Evolutionary conservation across 352 stramenopile species (phyloP), one percentile per base, ranked within the genome.

Genomic region (Globisporangium solare): DNA sequence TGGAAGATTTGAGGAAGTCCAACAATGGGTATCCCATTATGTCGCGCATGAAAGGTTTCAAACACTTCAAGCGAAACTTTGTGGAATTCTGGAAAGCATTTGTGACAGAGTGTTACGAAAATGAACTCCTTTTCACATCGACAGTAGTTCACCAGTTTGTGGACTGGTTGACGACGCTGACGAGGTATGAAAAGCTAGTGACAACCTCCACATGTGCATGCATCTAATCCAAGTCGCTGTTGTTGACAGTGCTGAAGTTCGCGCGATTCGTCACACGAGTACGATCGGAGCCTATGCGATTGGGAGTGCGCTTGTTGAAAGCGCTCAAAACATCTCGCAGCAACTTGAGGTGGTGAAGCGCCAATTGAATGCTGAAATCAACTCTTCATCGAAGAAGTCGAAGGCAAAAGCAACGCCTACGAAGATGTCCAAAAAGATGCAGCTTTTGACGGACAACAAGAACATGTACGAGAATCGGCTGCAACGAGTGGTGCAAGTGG

Each of bases 161-260:
- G 1, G 83, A 94, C 51, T 95, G 86, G 86, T 52, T 93, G 40
- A 92, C 79, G 7, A 80, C 79, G 10, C 71, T 95, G 3, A 93
- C 86, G 15, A 88, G 79, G 79, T 89, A 56, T 37, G 27, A 15
- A 11, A 27, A 47, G 32, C 8, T 43, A 39, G 45, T 24, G 0
- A n/a, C 22, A 59, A 20, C 2, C 39, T 5, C 2, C 18, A 6
- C 12, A n/a, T 2, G 3, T 11, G 4, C 0, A 35, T 35, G 27
- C 10, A 27, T 49, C 18, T 65, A 13, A 21, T 2, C 35, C 39
- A 53, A 22, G 27, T 55, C 14, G 56, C 14, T 46, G 20, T 46
- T 53, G 10, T 52, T 8, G 21, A 47, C 18, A 95, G 86, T 48
- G 83, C 86, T 31, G 84, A 94, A 68, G 65, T 95, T 31, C 84